Evolutionary conservation across 495 filamentous ascomycete species (phyloP), one percentile per base, ranked within the genome.

Genomic region (Hypoxylon trugodes): DNA sequence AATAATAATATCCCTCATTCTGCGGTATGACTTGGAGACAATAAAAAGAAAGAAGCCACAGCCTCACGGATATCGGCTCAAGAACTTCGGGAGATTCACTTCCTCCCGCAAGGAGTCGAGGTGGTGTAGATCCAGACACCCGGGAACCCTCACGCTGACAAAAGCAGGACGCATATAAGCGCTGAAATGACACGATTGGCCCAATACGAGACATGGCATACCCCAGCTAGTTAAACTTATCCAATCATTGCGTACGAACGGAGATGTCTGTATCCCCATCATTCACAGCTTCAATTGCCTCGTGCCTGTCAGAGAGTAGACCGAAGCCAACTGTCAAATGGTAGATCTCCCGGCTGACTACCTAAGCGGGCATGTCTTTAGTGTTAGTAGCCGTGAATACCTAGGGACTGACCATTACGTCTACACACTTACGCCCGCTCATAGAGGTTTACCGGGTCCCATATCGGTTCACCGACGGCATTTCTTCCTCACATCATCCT

Each of bases 61-160:
- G 48, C 48, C 49, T 42, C 46, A 47, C 35, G 48, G 48, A 38
- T 59, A 35, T 21, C 13, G 12, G 13, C 8, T 43, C 48, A 10
- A 15, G 19, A 55, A 26, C 25, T n/a, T 56, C 62, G 62, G 62
- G 51, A 65, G 55, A 55, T 60, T 51, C 60, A 15, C 55, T 37
- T 60, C 62, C 62, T 60, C 48, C 53, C 33, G 40, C 24, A 53
- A 45, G 33, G 40, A 58, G 33, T 36, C 28, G 3, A 38, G 28
- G 49, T 49, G 24, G 25, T 37, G 55, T 49, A 65, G 48, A 54
- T 54, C 54, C 62, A 59, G 22, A 40, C 19, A 21, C 13, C 42
- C 37, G 45, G 51, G 28, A 56, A 42, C 42, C n/a, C 12, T 8
- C 19, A 13, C 12, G 41, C 43, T 30, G 33, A 36, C 37, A 6